Evolutionary conservation across 495 filamentous ascomycete genomes (phyloP).

Genomic region (Schizothecium vesticola): DNA sequence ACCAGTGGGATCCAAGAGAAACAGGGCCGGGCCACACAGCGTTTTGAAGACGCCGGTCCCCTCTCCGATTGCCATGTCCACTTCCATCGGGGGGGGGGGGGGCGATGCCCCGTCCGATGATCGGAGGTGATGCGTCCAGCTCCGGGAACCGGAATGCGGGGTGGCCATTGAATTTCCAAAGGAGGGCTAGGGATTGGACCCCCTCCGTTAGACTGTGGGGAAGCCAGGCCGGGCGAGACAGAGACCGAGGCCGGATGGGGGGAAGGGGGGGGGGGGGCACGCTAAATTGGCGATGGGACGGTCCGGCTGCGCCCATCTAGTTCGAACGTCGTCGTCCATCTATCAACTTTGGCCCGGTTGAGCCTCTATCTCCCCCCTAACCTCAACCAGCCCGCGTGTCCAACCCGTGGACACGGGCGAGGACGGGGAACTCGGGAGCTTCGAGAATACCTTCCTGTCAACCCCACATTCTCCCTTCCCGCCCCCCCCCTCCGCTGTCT

Average conservation of each 20-base stretch:
- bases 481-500: neutral
- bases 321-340: neutral
- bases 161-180: slow-evolving; percentile 33
- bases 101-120: slow-evolving; percentile 19
- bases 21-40: slow-evolving; percentile 1
- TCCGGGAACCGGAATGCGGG: slow-evolving; percentile 39
- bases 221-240: neutral
- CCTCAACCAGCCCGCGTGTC: neutral
- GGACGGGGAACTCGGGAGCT: neutral
- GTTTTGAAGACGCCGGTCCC: slow-evolving; percentile 3
- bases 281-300: neutral
- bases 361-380: neutral
- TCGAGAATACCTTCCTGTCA: neutral
- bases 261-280: neutral
- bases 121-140: slow-evolving; percentile 23
- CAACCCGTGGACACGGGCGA: neutral
- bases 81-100: slow-evolving; percentile 8
- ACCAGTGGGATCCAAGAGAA: neutral
- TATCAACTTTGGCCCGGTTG: neutral
- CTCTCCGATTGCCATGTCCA: slow-evolving; percentile 1
- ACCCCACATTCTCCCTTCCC: neutral
- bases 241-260: neutral
- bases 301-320: neutral
- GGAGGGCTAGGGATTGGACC: slow-evolving; percentile 21
- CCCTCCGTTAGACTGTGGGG: neutral